A percentile compares a stretch with the other conserved stretches of the same genome.
These are phyloP conservation scores for Eruca vesicaria DNA, from an alignment of 441 rosid species.

Conservation along the genomic window DNA sequence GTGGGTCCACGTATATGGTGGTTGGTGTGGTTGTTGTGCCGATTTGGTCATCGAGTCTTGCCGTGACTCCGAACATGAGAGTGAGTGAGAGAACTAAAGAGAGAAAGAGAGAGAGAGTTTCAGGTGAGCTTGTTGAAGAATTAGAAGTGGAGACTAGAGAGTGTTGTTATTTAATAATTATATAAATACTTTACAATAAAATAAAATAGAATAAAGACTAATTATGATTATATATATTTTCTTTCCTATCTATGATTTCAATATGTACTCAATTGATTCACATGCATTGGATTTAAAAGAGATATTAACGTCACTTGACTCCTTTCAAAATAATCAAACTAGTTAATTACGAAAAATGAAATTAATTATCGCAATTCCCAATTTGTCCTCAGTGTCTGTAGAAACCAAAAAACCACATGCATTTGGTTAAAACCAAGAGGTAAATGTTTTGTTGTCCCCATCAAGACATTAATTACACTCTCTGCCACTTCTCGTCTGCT, in stretches of 20 bases:
- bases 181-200: constrained; percentile 7
- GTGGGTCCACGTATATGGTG: constrained; percentile 42
- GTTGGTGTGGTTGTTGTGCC: constrained; percentile 39
- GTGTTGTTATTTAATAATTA: constrained; percentile 9
- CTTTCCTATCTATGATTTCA: not conserved
- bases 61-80: constrained; percentile 33
- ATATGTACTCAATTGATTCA: not conserved
- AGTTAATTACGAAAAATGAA: not conserved
- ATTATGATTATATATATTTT: not conserved
- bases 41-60: constrained; percentile 40
- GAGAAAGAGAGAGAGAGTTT: not conserved
- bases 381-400: constrained; percentile 22
- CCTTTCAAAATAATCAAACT: not conserved
- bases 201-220: not conserved
- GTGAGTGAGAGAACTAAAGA: constrained; percentile 9
- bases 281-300: not conserved
- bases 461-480: constrained; percentile 25
- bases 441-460: constrained; percentile 32
- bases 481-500: constrained; percentile 28
- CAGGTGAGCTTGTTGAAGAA: constrained; percentile 30
- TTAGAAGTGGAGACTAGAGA: not conserved
- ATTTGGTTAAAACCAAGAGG: constrained; percentile 33
- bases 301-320: not conserved
- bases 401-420: constrained; percentile 33
- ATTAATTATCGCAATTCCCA: constrained; percentile 11